Base-by-base conservation (phyloP, 805 yeast species). In the Zygoascus flipseniorum region DNA sequence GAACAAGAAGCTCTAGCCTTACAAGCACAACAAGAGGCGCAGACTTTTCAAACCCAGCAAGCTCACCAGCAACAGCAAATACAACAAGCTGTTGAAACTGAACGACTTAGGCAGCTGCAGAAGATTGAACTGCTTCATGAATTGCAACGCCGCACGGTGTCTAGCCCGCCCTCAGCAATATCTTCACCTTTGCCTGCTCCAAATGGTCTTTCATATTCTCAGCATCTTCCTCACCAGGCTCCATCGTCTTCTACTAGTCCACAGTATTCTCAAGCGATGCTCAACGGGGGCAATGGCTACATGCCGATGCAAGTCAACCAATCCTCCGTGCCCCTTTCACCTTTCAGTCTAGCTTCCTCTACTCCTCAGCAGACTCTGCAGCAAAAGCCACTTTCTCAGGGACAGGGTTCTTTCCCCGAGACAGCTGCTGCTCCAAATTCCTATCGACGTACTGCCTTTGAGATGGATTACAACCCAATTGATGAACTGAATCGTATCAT, bases 401-500 rank as follows among this genome's bases (percentile, higher is more conserved):
- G 46, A 23, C 35, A 28, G 5, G 20, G 37, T 16, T 31, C 50
- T n/a, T 18, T 47, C 11, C 28, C 43, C 26, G 45, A 31, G 13
- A 13, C 8, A 8, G n/a, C 3, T 18, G 19, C 46, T 2, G 46
- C 42, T 20, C n/a, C n/a, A 8, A 16, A 42, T 42, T 42, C 44
- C 5, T 18, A 18, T 48, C 28, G 23, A 14, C 31, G 44, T 3
- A 42, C 14, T 42, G 39, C 47, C n/a, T n/a, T 43, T 20, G 43
- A 43, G 18, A 56, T 48, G 11, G 42, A 47, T 26, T 52, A 54
- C 35, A 56, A 51, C 31, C 59, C 60, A 20, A 55, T 59, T 23
- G 60, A 59, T 31, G 60, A 59, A 48, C 32, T 59, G 19, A 54
- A 52, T 26, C 52, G 60, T 18, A 19, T 54, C 13, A 53, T 60